Evolutionary conservation across 164 flowering plant genomes (phyloP), one percentile per base, ranked within the genome.

Genomic region (Litsea cubeba): DNA sequence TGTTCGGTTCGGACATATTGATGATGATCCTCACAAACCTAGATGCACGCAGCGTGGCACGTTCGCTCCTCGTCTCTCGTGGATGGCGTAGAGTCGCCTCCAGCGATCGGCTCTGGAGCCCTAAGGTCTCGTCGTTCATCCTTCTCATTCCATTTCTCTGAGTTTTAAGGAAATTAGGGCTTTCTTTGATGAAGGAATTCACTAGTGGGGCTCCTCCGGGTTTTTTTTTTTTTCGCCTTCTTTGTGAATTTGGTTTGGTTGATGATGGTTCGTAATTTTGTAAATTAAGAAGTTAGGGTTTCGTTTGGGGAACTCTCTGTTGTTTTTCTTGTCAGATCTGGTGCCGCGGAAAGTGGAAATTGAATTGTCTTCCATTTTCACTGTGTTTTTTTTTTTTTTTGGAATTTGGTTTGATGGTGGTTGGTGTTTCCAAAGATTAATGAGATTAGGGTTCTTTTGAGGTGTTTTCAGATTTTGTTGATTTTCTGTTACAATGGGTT

Each of bases 21-120:
- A 8, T 81, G 83, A 78, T 73, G 83, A 84, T 88, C 12, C 70
- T 90, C 65, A 78, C 77, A 24, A 67, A 80, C 71, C 88, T 92
- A 8, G 93, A 92, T 85, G 91, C 94, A 82, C 86, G 87, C 86
- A 89, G 93, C 87, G 83, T 85, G 87, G 97, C 92, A 82, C 88
- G 79, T 12, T 80, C 87, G 40, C 87, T 88, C 35, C 84, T 89
- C 30, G 94, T 92, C 57, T 89, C 91, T 68, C 90, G 88, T 65
- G 80, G 81, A 12, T 90, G 97, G 97, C 75, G 78, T 74, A 75
- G 63, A 4, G 86, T 89, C 26, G 94, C 97, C 79, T 89, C 89
- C 67, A 78, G 84, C 62, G 93, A 92, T 57, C n/a, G 62, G 11
- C 80, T 92, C 50, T 92, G 97, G 97, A 63, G 79, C 63, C 2